Base-by-base conservation (phyloP, 129 eudicot species). In the Deinandra increscens region DNA sequence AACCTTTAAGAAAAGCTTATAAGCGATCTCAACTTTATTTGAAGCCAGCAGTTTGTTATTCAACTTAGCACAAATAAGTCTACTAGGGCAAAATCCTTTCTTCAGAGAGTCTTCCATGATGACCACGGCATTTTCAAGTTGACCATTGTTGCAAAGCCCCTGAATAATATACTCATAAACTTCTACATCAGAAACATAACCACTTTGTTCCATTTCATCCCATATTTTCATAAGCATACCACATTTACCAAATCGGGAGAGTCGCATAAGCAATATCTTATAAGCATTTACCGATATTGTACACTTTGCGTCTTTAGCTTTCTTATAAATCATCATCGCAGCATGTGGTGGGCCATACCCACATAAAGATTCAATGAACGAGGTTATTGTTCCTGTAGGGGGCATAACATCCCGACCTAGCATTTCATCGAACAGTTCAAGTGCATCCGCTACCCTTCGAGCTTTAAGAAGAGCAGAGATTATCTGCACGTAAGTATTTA, bases 321-420 rank as follows among this genome's bases (percentile, higher is more conserved):
- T 89, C 65, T 80, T 80, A 41, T 93, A 85, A 8, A 93, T 78
- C 87, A 85, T 78, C 84, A 93, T 61, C 20, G 95, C 96, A 31
- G 99, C 97, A 76, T 93, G 89, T 23, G 99, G 97, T 14, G 99
- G 99, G 29, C 99, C 99, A 58, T 81, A 93, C 42, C 90, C 72
- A 71, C 91, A 89, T 19, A 89, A 38, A 18, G 81, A 70, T 56
- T 83, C 83, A 22, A 93, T 75, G 61, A 93, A 79, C 1, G 83
- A 78, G 22, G 99, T 84, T 62, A 85, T 33, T 9, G 71, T 78
- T 53, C 99, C 99, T 2, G 86, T 80, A n/a, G 90, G 7, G 13
- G 95, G 92, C 60, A 71, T 65, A 19, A 93, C 70, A 60, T 86
- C 87, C 33, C 74, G 69, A 50, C 53, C 67, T 42, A 89, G 23